Percentiles rank a stretch among this genome's conserved stretches.
These are phyloP conservation scores for Cardiospermum halicacabum DNA, from an alignment of 345 rosid species.

Conservation along the genomic window DNA sequence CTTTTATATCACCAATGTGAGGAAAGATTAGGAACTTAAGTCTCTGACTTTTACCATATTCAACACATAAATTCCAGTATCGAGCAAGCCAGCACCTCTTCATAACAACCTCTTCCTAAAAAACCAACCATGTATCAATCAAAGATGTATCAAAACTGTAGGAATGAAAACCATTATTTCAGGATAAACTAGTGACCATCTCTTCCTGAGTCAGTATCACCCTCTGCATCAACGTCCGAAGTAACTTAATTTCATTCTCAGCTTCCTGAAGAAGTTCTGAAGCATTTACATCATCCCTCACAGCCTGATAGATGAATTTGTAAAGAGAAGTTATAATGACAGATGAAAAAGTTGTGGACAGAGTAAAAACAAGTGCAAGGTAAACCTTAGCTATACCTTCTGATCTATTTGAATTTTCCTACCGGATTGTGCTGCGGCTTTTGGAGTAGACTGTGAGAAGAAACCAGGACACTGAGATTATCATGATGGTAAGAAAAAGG, in stretches of 20 bases:
- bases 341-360: not conserved
- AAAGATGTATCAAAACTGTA: conserved; percentile 25
- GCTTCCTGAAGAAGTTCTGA: conserved; percentile 62
- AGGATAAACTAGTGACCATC: conserved; percentile 51
- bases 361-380: conserved; percentile 19
- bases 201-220: conserved; percentile 80
- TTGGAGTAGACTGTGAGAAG: conserved; percentile 64
- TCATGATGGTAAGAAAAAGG: conserved; percentile 9
- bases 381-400: conserved; percentile 47
- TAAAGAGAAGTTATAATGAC: conserved; percentile 9
- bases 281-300: conserved; percentile 69
- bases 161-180: conserved; percentile 5
- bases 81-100: conserved; percentile 99
- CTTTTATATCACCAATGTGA: not conserved
- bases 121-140: conserved; percentile 38
- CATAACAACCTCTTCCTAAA: conserved; percentile 89
- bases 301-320: conserved; percentile 40
- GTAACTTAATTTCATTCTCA: conserved; percentile 51
- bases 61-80: conserved; percentile 82
- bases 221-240: conserved; percentile 65
- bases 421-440: conserved; percentile 49
- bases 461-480: conserved; percentile 12
- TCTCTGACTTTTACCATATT: conserved; percentile 49
- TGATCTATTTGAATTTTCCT: conserved; percentile 55
- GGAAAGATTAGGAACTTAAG: not conserved